Conservation (phyloP, 768 basidiomycete species). For the Pholiota molesta region DNA sequence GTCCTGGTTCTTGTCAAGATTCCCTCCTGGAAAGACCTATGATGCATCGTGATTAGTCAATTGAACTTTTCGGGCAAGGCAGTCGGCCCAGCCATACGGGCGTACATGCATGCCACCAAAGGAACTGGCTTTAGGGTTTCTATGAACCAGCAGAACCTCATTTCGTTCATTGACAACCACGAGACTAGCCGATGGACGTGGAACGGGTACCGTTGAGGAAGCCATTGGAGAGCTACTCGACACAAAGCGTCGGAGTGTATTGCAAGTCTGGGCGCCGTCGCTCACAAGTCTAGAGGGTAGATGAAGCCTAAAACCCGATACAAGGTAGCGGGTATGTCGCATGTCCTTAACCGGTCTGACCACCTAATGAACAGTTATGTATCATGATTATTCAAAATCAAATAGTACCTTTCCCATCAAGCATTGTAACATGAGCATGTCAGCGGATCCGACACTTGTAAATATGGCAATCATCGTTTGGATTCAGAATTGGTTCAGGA, state of each 20-base stretch:
- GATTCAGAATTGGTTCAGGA: no score
- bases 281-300: constrained; percentile 7
- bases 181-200: constrained; percentile 69
- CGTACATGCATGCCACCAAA: constrained; percentile 72
- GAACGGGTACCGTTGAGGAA: constrained; percentile 24
- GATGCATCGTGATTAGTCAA: constrained; percentile 3
- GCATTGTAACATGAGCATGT: background rate
- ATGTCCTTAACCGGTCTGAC: constrained; percentile 16
- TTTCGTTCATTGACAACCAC: constrained; percentile 67
- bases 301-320: background rate
- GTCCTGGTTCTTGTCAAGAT: constrained; percentile 65
- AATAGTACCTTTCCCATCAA: constrained; percentile 1
- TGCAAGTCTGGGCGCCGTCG: background rate
- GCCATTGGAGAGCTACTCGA: constrained; percentile 3
- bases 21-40: constrained; percentile 81
- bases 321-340: constrained; percentile 12
- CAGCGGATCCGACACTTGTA: background rate
- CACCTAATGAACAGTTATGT: constrained; percentile 1
- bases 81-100: background rate
- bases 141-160: constrained; percentile 70
- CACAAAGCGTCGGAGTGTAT: constrained; percentile 10
- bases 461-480: no score
- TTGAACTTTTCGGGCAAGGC: background rate
- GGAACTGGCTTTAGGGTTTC: constrained; percentile 63
- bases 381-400: constrained; percentile 17